Conservation (phyloP, 257 asterid species). For the Echium plantagineum region DNA sequence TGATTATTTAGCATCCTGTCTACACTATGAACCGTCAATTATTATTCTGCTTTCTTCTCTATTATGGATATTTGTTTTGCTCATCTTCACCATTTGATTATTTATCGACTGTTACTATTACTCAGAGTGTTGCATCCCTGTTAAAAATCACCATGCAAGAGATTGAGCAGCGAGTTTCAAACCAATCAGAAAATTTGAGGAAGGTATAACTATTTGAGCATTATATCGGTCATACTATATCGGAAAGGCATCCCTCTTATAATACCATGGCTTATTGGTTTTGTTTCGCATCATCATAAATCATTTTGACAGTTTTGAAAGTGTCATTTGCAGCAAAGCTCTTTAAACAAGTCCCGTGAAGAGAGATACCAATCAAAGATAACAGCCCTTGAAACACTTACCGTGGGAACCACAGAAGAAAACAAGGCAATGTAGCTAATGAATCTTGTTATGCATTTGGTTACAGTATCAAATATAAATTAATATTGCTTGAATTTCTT, state of each 20-base stretch:
- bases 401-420: no score
- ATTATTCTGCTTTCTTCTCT: no score
- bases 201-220: constrained; percentile 40
- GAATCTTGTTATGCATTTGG: no score
- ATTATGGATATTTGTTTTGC: background rate
- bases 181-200: constrained; percentile 46
- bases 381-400: no score
- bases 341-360: no score
- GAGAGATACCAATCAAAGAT: no score
- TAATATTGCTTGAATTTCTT: no score
- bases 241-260: no score
- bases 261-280: background rate
- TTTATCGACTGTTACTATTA: constrained; percentile 15
- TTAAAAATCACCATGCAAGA: constrained; percentile 73
- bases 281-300: background rate
- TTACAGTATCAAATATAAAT: no score
- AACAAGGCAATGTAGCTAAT: no score
- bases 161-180: constrained; percentile 69
- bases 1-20: constrained; percentile 1
- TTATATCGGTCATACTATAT: background rate
- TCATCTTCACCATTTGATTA: constrained; percentile 12
- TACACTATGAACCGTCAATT: background rate
- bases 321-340: no score
- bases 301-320: constrained; percentile 3
- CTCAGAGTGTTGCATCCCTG: constrained; percentile 64